Base-by-base conservation (phyloP, 352 stramenopile species). In the Peronospora belbahrii region DNA sequence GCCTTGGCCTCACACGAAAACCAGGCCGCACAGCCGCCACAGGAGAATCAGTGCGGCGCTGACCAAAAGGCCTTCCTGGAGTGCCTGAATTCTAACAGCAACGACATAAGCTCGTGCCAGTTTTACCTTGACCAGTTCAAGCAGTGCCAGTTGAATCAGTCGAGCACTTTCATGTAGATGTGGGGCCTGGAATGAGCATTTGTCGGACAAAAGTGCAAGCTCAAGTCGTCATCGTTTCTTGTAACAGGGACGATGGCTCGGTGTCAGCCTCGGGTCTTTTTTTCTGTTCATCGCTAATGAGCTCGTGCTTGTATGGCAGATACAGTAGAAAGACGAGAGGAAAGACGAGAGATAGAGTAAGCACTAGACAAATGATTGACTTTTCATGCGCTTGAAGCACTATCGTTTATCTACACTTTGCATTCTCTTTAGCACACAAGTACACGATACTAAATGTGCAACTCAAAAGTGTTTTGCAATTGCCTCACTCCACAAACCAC, bases 101-200 rank as follows among this genome's bases (percentile, higher is more conserved):
- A 90, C 68, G 79, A 94, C 72, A 90, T 90, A 49, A 83, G 66
- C 55, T 63, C 79, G 32, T 94, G 83, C 67, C 81, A 94, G 59
- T 94, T 87, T 62, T 92, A 89, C 56, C 72, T 94, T 41, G 81
- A 94, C 57, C 71, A 86, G 57, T 88, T 87, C 67, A 89, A 90
- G 70, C 62, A 83, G 56, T 92, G 81, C 79, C 57, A 71, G 74
- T 49, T 79, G 59, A 60, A 88, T 37, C 83, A 90, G 69, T 63
- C 80, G 52, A 82, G 60, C 50, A 52, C 69, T 31, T 88, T 76
- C 71, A 55, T 78, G 69, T 88, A 84, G 35, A 57, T 14, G 3
- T 13, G 22, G 3, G n/a, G 14, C n/a, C n/a, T n/a, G n/a, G n/a
- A n/a, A n/a, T n/a, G n/a, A 57, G 6, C 0, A 35, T 23, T 4